A percentile compares a stretch with the other conserved stretches of the same genome.
Conservation (phyloP, 495 filamentous ascomycete species). For the Extremus antarcticus region DNA sequence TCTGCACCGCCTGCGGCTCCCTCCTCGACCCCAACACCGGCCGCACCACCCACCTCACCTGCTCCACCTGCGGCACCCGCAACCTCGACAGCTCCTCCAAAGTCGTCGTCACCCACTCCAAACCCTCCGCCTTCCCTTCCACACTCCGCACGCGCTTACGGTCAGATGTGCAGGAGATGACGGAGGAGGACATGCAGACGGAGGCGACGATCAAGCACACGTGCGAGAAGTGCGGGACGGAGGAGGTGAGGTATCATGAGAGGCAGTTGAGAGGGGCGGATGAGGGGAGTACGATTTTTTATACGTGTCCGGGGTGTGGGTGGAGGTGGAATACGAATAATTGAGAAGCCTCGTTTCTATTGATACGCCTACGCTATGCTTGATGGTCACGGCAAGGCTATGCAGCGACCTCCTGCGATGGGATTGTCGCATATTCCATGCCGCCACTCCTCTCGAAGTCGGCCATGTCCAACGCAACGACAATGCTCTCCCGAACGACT, state of each 20-base stretch:
- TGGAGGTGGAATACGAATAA: slow-evolving; percentile 60
- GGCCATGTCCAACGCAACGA: slow-evolving; percentile 96
- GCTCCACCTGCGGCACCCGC: slow-evolving; percentile 72
- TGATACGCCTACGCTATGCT: neutral
- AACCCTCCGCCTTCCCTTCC: slow-evolving; percentile 79
- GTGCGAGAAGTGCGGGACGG: slow-evolving; percentile 70
- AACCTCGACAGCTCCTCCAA: slow-evolving; percentile 79
- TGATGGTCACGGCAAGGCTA: neutral
- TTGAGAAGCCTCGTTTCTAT: slow-evolving; percentile 23
- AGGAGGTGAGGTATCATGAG: slow-evolving; percentile 74
- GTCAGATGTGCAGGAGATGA: slow-evolving; percentile 75
- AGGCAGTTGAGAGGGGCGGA: slow-evolving; percentile 86
- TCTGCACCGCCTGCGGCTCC: slow-evolving; percentile 80
- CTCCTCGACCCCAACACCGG: slow-evolving; percentile 72
- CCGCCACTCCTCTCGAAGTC: slow-evolving; percentile 87
- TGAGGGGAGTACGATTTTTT: slow-evolving; percentile 87
- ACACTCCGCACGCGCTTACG: slow-evolving; percentile 62
- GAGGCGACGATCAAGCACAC: slow-evolving; percentile 59
- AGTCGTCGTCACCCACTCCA: slow-evolving; percentile 69
- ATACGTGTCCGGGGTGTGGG: slow-evolving; percentile 67
- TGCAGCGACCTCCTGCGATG: slow-evolving; percentile 25
- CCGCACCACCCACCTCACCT: slow-evolving; percentile 61
- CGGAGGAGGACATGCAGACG: slow-evolving; percentile 65
- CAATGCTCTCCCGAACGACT: slow-evolving; percentile 86
- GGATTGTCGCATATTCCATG: slow-evolving; percentile 82